phyloP scores from a whole-genome alignment of 2,329 filamentous ascomycete species.

The Aspergillus intermedius region DNA sequence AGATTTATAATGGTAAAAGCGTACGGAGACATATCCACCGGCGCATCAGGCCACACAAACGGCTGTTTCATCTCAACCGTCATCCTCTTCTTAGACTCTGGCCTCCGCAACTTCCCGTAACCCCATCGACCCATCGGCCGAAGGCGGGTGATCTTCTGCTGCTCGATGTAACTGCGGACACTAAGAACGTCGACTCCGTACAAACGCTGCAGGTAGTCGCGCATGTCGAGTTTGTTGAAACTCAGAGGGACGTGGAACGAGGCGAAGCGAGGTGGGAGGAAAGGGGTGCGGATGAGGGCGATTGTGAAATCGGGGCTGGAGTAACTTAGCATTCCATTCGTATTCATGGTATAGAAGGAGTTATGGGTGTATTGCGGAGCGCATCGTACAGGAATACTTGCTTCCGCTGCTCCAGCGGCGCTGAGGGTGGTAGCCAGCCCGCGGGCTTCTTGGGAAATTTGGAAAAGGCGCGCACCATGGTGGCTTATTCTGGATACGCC shows the following conservation, averaged over 20 bases:
- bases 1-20: slow-evolving; percentile 20
- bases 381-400: slow-evolving; percentile 48
- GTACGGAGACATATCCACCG: slow-evolving; percentile 54
- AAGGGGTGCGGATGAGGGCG: slow-evolving; percentile 66
- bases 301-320: slow-evolving; percentile 73
- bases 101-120: slow-evolving; percentile 60
- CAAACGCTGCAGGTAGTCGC: slow-evolving; percentile 84
- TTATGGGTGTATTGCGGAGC: neutral
- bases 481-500: slow-evolving; percentile 4
- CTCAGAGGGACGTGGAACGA: slow-evolving; percentile 84
- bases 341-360: neutral
- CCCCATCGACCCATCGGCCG: slow-evolving; percentile 29
- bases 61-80: slow-evolving; percentile 80
- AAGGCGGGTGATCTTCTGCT: slow-evolving; percentile 53
- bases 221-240: slow-evolving; percentile 93
- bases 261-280: slow-evolving; percentile 71
- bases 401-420: slow-evolving; percentile 29
- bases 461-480: slow-evolving; percentile 26
- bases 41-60: slow-evolving; percentile 77
- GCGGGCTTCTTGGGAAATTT: slow-evolving; percentile 22
- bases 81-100: slow-evolving; percentile 79
- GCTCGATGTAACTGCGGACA: slow-evolving; percentile 74
- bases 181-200: slow-evolving; percentile 69
- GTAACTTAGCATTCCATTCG: neutral
- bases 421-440: slow-evolving; percentile 18